phyloP scores from a whole-genome alignment of 2,329 filamentous ascomycete genomes.

The Diaporthe humulicola region DNA sequence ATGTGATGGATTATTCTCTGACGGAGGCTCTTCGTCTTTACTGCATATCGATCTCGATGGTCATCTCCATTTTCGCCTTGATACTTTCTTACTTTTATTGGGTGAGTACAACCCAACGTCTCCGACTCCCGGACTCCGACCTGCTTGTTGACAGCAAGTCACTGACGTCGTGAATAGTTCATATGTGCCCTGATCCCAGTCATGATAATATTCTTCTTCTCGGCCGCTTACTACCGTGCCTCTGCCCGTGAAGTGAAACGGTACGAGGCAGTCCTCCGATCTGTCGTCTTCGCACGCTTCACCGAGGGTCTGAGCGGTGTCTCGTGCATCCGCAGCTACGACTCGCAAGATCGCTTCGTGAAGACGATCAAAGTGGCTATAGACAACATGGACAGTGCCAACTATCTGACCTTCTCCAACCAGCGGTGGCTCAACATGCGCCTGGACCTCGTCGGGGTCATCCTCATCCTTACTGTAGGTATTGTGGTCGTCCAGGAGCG shows the following conservation, averaged over 20 bases:
- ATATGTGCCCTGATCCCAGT: conserved; percentile 74
- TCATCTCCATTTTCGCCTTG: conserved; percentile 72
- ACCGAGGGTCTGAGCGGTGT: conserved; percentile 73
- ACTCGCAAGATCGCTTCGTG: conserved; percentile 68
- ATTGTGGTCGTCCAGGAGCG: conserved; percentile 75
- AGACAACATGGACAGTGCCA: conserved; percentile 76
- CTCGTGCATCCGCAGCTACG: conserved; percentile 71
- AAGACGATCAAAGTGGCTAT: conserved; percentile 54
- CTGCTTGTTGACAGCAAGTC: neutral
- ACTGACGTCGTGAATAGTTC: conserved; percentile 57
- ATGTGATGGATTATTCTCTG: conserved; percentile 78
- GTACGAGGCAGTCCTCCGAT: conserved; percentile 76
- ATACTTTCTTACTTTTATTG: conserved; percentile 77
- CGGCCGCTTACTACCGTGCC: conserved; percentile 74
- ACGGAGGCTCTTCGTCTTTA: conserved; percentile 77
- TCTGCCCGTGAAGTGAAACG: conserved; percentile 78
- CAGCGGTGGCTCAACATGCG: conserved; percentile 76
- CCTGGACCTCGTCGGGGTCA: conserved; percentile 71
- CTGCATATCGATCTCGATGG: conserved; percentile 73
- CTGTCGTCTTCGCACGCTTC: conserved; percentile 74
- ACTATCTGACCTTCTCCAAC: conserved; percentile 78
- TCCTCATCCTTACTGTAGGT: conserved; percentile 73
- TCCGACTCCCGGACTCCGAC: neutral
- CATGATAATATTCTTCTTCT: conserved; percentile 71
- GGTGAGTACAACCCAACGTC: neutral